Base-by-base conservation (phyloP, 176 grass and related monocot species). In the Cenchrus purpureus region DNA sequence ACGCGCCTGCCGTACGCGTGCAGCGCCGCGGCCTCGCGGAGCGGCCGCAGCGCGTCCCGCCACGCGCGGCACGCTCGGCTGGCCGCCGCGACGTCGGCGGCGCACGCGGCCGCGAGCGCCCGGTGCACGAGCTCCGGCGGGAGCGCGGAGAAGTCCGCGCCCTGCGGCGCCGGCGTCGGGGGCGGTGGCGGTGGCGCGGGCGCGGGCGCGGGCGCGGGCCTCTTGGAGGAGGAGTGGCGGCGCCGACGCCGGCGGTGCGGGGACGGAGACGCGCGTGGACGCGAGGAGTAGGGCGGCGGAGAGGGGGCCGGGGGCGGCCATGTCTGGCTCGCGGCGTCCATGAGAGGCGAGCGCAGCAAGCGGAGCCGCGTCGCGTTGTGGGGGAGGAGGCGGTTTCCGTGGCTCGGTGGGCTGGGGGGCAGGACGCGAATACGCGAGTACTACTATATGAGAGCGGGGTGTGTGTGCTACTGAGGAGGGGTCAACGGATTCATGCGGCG, bases 1-100 rank as follows among this genome's bases (percentile, higher is more conserved):
- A 85, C 52, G 76, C 87, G 76, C 14, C 90, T 85, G 4, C 92
- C 92, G 71, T 79, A 58, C 65, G 84, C 84, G 77, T 89, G 87
- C 73, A 94, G 54, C 76, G 85, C 87, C 54, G 90, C 79, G 14
- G 89, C 92, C 89, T 94, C 81, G n/a, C 92, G 89, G 65, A 94
- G 81, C 37, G 87, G 89, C 84, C 78, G 87, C 80, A 94, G 89
- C 76, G 92, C 89, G 34, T 91, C 85, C n/a, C 92, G 58, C 92
- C 92, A 94, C n/a, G 89, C 71, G 12, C 72, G 89, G 84, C 92
- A 94, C 77, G 81, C 66, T 5, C 73, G 69, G 87, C 89, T 94
- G 72, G 89, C 92, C 1, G 89, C 81, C 51, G 86, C 73, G 37
- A 94, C 87, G 87, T 86, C 87, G 22, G 84, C 8, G 19, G 87